phyloP scores from a whole-genome alignment of 257 asterid genomes.

The Petunia secreta region DNA sequence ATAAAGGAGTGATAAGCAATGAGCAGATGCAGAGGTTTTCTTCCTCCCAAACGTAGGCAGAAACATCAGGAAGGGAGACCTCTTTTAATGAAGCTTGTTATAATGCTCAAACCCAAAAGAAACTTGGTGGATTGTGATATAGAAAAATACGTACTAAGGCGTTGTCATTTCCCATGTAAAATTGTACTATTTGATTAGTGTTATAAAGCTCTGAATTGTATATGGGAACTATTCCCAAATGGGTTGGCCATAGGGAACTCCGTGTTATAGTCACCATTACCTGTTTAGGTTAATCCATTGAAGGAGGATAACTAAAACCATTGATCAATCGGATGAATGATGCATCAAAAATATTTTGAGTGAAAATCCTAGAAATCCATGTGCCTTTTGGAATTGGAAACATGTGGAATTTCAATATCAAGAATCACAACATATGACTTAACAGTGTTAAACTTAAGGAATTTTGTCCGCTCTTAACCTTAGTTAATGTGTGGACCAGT shows the following conservation, averaged over 20 bases:
- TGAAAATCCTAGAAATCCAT: background rate
- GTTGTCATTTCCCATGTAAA: slow-evolving; percentile 12
- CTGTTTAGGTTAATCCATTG: background rate
- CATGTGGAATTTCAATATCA: slow-evolving; percentile 9
- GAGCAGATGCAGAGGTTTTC: background rate
- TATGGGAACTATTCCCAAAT: slow-evolving; percentile 4
- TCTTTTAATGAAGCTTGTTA: background rate
- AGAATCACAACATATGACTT: background rate
- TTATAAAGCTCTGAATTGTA: background rate
- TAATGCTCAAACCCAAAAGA: background rate
- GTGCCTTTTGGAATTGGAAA: slow-evolving; percentile 16
- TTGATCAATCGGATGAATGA: slow-evolving; percentile 3
- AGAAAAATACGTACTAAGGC: background rate
- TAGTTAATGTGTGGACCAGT: background rate
- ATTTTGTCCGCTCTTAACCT: background rate
- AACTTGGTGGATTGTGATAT: background rate
- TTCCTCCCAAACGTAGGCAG: background rate
- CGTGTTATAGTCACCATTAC: background rate
- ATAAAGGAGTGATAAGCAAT: slow-evolving; percentile 3
- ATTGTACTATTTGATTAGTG: background rate
- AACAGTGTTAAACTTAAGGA: background rate
- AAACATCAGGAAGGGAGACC: background rate
- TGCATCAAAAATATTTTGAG: slow-evolving; percentile 6
- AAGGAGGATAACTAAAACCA: slow-evolving; percentile 7
- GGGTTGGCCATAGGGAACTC: background rate